phyloP scores from a whole-genome alignment of 1,284 basidiomycete genomes.

The Meira nashicola region DNA sequence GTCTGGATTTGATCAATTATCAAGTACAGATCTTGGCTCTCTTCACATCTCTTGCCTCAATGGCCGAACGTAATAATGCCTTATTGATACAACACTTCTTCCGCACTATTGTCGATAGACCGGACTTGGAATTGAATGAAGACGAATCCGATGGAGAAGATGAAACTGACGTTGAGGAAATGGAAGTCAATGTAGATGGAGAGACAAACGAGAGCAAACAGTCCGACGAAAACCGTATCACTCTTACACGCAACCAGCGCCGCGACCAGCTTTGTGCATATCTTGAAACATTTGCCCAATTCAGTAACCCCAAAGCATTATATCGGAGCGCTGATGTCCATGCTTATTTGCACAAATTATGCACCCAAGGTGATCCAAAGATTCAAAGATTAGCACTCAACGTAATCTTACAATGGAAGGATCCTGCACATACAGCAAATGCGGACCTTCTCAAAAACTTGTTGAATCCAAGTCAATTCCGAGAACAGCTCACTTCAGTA shows the following conservation, averaged over 20 bases:
- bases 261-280: constrained; percentile 56
- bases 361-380: constrained; percentile 76
- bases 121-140: constrained; percentile 17
- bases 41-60: constrained; percentile 22
- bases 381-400: constrained; percentile 74
- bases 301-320: constrained; percentile 83
- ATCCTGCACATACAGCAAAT: constrained; percentile 64
- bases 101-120: constrained; percentile 23
- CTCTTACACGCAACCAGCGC: constrained; percentile 25
- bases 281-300: constrained; percentile 79
- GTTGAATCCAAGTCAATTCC: constrained; percentile 79
- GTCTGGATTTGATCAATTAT: constrained; percentile 43
- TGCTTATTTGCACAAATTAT: constrained; percentile 66
- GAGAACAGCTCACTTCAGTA: constrained; percentile 77
- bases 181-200: not conserved
- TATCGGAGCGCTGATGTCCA: constrained; percentile 67
- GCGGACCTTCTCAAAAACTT: constrained; percentile 67
- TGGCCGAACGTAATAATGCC: constrained; percentile 39
- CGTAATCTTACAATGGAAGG: constrained; percentile 80
- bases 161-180: not conserved
- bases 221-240: not conserved
- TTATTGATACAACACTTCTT: constrained; percentile 38
- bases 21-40: constrained; percentile 41
- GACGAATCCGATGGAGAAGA: constrained; percentile 9
- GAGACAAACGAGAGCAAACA: not conserved